Evolutionary conservation across 768 basidiomycete genomes (phyloP).

Genomic region (Leccinellum rugosiceps): DNA sequence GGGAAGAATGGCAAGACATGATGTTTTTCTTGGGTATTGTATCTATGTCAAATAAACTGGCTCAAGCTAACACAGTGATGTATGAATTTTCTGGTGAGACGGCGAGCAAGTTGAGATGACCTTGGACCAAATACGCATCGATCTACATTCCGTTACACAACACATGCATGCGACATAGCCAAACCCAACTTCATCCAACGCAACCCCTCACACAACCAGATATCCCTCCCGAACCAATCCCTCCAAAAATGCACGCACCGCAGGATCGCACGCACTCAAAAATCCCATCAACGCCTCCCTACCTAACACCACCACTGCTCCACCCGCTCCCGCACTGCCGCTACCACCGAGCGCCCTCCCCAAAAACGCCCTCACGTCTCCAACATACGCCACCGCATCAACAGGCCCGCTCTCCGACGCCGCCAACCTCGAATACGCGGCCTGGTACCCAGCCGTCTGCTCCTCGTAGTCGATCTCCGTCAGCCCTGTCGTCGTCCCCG

Average conservation of each 20-base stretch:
- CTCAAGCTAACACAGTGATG: no score
- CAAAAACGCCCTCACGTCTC: conserved; percentile 53
- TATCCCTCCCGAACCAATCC: conserved; percentile 29
- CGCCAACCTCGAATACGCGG: conserved; percentile 87
- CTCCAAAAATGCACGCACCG: conserved; percentile 30
- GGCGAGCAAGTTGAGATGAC: no score
- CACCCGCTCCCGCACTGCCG: neutral
- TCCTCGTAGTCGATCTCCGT: conserved; percentile 90
- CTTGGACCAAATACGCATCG: no score
- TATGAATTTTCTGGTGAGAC: no score
- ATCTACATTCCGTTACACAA: no score
- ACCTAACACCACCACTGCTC: conserved; percentile 5
- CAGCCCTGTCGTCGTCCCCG: conserved; percentile 30
- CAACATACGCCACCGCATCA: conserved; percentile 63
- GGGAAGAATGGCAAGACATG: no score
- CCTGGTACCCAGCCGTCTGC: conserved; percentile 87
- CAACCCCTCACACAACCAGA: neutral
- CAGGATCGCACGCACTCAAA: conserved; percentile 17
- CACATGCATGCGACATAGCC: no score
- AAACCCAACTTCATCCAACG: no score
- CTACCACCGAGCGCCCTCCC: conserved; percentile 37
- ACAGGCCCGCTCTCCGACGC: conserved; percentile 60
- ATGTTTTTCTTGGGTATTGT: neutral
- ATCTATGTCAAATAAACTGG: no score
- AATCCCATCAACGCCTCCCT: conserved; percentile 20